Conservation (phyloP, 2,329 filamentous ascomycete genomes). For the Monosporascus sp. region DNA sequence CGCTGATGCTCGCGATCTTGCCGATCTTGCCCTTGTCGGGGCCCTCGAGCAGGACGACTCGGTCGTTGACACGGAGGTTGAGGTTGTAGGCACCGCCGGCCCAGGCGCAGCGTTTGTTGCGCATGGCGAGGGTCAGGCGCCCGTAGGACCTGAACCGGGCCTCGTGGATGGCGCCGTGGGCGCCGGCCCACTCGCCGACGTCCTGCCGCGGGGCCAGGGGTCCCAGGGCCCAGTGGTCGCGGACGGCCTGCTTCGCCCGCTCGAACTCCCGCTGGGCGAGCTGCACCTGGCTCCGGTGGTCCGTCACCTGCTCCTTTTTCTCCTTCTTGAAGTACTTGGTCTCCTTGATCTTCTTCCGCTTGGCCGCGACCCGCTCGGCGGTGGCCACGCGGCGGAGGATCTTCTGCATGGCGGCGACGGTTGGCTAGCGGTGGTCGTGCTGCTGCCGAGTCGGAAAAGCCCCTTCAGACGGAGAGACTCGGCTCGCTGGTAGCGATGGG, state of each 20-base stretch:
- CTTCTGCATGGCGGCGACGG: constrained; percentile 23
- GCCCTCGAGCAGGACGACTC: constrained; percentile 76
- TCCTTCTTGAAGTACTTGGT: constrained; percentile 15
- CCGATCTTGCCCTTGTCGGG: constrained; percentile 81
- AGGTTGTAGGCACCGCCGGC: constrained; percentile 51
- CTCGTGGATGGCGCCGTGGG: constrained; percentile 53
- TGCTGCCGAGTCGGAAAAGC: too few relatives aligned
- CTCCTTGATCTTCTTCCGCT: constrained; percentile 25
- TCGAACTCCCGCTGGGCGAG: constrained; percentile 30
- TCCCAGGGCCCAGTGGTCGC: constrained; percentile 75
- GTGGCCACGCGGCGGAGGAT: constrained; percentile 29
- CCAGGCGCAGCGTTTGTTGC: constrained; percentile 40
- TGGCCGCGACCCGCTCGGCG: constrained; percentile 30
- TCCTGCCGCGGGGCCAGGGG: constrained; percentile 73
- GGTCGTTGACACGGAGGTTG: constrained; percentile 63
- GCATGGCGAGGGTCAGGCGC: constrained; percentile 24
- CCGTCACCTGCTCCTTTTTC: constrained; percentile 14
- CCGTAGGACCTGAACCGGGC: constrained; percentile 18
- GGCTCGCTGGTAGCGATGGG: too few relatives aligned
- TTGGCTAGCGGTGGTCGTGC: too few relatives aligned
- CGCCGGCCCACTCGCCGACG: constrained; percentile 51
- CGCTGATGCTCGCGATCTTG: constrained; percentile 53
- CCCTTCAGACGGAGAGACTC: too few relatives aligned
- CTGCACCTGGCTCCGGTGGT: constrained; percentile 21
- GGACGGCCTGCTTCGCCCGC: constrained; percentile 50